Evolutionary conservation across 1,284 basidiomycete species (phyloP), one percentile per base, ranked within the genome.

Genomic region (Phellinidium pouzarii): DNA sequence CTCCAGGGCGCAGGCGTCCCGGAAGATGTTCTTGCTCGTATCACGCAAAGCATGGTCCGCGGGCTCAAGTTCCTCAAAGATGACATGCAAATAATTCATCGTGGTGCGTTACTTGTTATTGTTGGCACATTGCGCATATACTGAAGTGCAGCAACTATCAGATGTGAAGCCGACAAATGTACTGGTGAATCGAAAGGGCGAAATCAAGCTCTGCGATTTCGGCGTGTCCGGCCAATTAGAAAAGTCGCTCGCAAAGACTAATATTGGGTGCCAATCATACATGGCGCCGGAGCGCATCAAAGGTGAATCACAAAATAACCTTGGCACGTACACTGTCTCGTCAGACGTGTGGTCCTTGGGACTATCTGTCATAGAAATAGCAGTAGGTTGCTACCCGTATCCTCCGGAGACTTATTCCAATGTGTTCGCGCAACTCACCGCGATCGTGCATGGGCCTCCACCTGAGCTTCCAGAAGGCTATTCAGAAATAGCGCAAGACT

Each of bases 331-430:
- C 69, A 95, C 93, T 8, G 94, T 98, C 43, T 91, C 94, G 1
- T 96, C 94, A 3, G 95, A 99, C 64, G 91, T 99, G 4, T 99
- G 95, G 95, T 96, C 94, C 8, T 81, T 99, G n/a, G 95, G 95
- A 3, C 75, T 99, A 31, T 88, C 90, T 3, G 87, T 98, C 67
- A 92, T 98, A 62, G 95, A 99, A 69, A 86, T 96, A 57, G 88
- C 91, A 43, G 70, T 92, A 60, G 94, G 96, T 19, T 78, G 82
- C 59, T 99, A 99, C 68, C 96, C 95, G 1, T 99, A 97, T 66
- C 95, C 95, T 25, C 94, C 94, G n/a, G 94, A 98, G 71, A 95
- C 94, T 3, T 99, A 96, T 66, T 82, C 85, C 52, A 98, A 98
- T 66, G 94, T 98, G 1, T 96, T 99, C 66, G 90, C 94, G 1